Base-by-base conservation (phyloP, 345 rosid species). In the Eutrema japonicum region DNA sequence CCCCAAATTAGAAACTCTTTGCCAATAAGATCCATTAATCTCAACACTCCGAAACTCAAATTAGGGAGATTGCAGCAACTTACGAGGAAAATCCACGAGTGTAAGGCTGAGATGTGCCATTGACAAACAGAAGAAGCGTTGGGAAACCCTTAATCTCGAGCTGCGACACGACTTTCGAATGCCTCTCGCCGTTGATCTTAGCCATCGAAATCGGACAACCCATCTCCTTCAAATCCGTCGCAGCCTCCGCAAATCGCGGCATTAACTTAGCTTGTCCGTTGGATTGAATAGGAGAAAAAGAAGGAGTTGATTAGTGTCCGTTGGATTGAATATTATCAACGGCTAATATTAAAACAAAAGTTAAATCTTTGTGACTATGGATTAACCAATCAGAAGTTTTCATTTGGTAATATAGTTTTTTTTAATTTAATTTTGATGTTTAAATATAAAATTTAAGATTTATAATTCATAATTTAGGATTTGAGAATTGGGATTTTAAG, bases 241-340 rank as follows among this genome's bases (percentile, higher is more conserved):
- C 92, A 70, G 98, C 97, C 78, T 90, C 93, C 64, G 93, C 89
- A 71, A 93, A 93, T 56, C 84, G 82, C 63, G 98, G 98, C 97
- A 93, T 93, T n/a, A 93, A 78, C 81, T 93, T 97, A n/a, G 98
- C 98, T 0, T 18, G 22, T 18, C 22, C 22, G 22, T 18, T 18
- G 1, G 22, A 18, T 18, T 18, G 22, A 18, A 18, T 18, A 18
- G 22, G 22, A 18, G 22, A 18, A 18, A 0, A 18, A 18, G 22
- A 18, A 18, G 22, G 22, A 18, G 22, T 18, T 18, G 22, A 18
- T 18, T 18, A 18, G 1, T 18, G 22, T 18, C 22, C 22, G 22
- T 18, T 18, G 1, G 22, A 18, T 18, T 18, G 22, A 18, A 18
- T 18, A 18, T 18, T 18, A 18, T 18, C 22, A 18, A 18, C 1